phyloP scores from a whole-genome alignment of 179 eudicot genomes.

The Silene noctiflora region DNA sequence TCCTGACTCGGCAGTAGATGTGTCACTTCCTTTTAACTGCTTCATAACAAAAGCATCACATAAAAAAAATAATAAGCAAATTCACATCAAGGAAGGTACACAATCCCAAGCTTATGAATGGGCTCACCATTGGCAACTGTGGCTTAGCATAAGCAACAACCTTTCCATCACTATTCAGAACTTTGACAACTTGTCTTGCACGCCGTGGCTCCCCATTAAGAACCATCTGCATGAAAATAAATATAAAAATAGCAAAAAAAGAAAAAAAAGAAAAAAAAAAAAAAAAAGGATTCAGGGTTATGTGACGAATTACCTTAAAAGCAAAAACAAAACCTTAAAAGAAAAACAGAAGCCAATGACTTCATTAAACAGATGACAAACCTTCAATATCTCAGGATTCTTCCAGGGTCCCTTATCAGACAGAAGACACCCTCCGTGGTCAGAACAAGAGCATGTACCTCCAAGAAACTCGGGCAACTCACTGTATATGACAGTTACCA shows the following conservation, averaged over 20 bases:
- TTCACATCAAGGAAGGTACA: constrained; percentile 3
- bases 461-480: constrained; percentile 96
- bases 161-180: constrained; percentile 87
- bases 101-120: not conserved
- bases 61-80: constrained; percentile 8
- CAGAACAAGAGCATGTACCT: constrained; percentile 78
- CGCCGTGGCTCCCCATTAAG: constrained; percentile 70
- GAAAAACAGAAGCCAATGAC: not conserved
- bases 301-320: not conserved
- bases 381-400: constrained; percentile 84
- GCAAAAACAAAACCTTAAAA: not conserved
- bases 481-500: constrained; percentile 34
- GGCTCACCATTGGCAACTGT: constrained; percentile 57
- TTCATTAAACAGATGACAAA: constrained; percentile 8
- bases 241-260: constrained; percentile 9
- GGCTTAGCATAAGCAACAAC: constrained; percentile 90
- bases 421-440: constrained; percentile 81
- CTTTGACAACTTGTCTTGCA: constrained; percentile 84
- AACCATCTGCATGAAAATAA: constrained; percentile 62
- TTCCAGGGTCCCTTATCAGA: constrained; percentile 96
- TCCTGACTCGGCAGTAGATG: constrained; percentile 93
- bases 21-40: constrained; percentile 85
- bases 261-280: constrained; percentile 6
- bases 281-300: not conserved
- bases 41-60: constrained; percentile 20